phyloP scores from a whole-genome alignment of 2,329 filamentous ascomycete species.

The Claviceps sp. region DNA sequence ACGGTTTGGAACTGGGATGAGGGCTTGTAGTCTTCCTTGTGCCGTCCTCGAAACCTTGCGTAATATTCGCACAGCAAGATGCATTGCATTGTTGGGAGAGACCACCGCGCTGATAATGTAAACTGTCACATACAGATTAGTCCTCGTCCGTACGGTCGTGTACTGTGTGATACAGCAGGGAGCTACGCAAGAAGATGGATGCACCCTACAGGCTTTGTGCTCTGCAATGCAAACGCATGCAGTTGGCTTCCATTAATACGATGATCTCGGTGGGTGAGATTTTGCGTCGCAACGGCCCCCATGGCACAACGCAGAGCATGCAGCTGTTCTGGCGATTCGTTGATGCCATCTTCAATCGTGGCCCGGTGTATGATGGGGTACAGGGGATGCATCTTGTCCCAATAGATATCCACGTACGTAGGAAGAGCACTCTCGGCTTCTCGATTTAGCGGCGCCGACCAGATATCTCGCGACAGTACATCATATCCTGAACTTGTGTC shows the following conservation, averaged over 20 bases:
- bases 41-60: slow-evolving; percentile 39
- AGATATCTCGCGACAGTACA: slow-evolving; percentile 15
- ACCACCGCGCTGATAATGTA: slow-evolving; percentile 24
- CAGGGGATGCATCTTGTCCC: slow-evolving; percentile 34
- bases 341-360: slow-evolving; percentile 25
- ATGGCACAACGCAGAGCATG: slow-evolving; percentile 39
- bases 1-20: slow-evolving; percentile 36
- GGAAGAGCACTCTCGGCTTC: slow-evolving; percentile 31
- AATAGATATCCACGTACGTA: slow-evolving; percentile 38
- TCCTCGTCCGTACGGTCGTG: not conserved
- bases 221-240: slow-evolving; percentile 37
- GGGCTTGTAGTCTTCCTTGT: slow-evolving; percentile 29
- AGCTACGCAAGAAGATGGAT: not conserved
- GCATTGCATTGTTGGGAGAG: slow-evolving; percentile 37
- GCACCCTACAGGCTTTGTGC: slow-evolving; percentile 34
- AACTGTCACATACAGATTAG: slow-evolving; percentile 21
- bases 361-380: slow-evolving; percentile 38
- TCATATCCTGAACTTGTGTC: slow-evolving; percentile 28
- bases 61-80: slow-evolving; percentile 43
- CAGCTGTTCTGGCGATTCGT: slow-evolving; percentile 18
- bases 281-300: slow-evolving; percentile 43
- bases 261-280: slow-evolving; percentile 33
- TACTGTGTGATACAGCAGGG: not conserved
- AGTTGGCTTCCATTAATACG: slow-evolving; percentile 35
- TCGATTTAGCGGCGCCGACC: slow-evolving; percentile 22